These are phyloP conservation scores for Paramyrothecium sp. DNA, from an alignment of 2,329 filamentous ascomycete genomes.

Conservation along the genomic window DNA sequence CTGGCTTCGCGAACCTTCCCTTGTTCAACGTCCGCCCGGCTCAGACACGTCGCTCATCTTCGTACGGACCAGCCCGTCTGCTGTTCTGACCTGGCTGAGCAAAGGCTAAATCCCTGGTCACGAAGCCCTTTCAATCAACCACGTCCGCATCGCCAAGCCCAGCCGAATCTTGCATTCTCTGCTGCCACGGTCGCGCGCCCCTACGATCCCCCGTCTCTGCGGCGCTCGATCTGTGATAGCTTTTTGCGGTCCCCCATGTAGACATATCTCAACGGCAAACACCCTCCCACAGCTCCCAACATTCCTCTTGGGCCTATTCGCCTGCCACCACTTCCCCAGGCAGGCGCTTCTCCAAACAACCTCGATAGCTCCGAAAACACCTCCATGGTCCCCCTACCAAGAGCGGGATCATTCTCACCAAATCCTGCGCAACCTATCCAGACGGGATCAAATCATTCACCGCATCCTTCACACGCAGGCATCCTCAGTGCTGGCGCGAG, in stretches of 20 bases:
- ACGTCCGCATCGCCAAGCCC: neutral
- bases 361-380: slow-evolving; percentile 32
- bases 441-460: slow-evolving; percentile 54
- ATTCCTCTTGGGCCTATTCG: slow-evolving; percentile 27
- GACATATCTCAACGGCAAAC: slow-evolving; percentile 21
- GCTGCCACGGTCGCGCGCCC: slow-evolving; percentile 17
- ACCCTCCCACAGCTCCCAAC: slow-evolving; percentile 22
- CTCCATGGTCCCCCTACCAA: slow-evolving; percentile 59
- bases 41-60: neutral
- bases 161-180: neutral
- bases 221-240: slow-evolving; percentile 10
- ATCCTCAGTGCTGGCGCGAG: slow-evolving; percentile 59
- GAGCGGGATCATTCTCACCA: slow-evolving; percentile 64
- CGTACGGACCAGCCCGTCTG: neutral
- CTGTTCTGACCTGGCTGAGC: slow-evolving; percentile 6
- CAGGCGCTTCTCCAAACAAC: slow-evolving; percentile 31
- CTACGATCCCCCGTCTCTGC: slow-evolving; percentile 12
- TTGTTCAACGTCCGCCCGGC: neutral
- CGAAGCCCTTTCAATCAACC: slow-evolving; percentile 6
- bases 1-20: neutral
- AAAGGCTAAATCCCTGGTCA: slow-evolving; percentile 6
- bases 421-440: slow-evolving; percentile 58
- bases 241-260: slow-evolving; percentile 30
- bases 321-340: slow-evolving; percentile 32
- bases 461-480: slow-evolving; percentile 56